Base-by-base conservation (phyloP, 1,139 yeast genomes). In the Nakaseomyces nivariensis region DNA sequence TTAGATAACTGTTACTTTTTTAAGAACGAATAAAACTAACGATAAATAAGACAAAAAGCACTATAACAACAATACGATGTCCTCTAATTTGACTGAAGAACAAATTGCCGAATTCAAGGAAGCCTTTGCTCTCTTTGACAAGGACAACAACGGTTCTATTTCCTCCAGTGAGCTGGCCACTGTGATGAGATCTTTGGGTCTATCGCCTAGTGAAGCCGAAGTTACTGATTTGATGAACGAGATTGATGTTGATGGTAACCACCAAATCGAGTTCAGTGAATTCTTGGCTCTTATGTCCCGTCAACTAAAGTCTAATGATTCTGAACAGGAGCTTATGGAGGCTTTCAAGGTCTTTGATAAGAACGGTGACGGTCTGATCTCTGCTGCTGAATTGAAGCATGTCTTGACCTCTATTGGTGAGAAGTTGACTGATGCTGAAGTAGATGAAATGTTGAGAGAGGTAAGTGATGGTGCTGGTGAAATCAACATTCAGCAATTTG, bases 351-450 rank as follows among this genome's bases (percentile, higher is more conserved):
- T 92, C 45, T 88, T 89, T 66, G 81, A 77, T 60, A 75, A 69
- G 57, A 95, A 92, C 68, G 97, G 97, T 51, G 97, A 92, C 67
- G 99, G 98, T 55, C 85, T 85, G 70, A 92, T 92, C 65, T 85
- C 95, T 52, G 92, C 95, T 52, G 95, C 96, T 55, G 99, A 92
- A 73, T 80, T 92, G 68, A 85, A 95, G 71, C 96, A 90, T 67
- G 97, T 92, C 46, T 81, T 92, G 72, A 90, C 97, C 43, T 87
- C 97, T 10, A 89, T 94, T 67, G 98, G 98, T 58, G 98, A 92
- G 70, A 88, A 87, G 69, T 77, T 92, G 63, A 82, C 95, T 34
- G 97, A 92, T 61, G 95, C 90, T 49, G 98, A 92, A 70, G 96
- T 94, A 50, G 95, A 88, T 62, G 95, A 88, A 70, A 92, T 92